Percentiles rank a stretch among this genome's conserved stretches.
These are phyloP conservation scores for Pseudogymnoascus sp. DNA, from an alignment of 2,329 filamentous ascomycete genomes.

Conservation along the genomic window DNA sequence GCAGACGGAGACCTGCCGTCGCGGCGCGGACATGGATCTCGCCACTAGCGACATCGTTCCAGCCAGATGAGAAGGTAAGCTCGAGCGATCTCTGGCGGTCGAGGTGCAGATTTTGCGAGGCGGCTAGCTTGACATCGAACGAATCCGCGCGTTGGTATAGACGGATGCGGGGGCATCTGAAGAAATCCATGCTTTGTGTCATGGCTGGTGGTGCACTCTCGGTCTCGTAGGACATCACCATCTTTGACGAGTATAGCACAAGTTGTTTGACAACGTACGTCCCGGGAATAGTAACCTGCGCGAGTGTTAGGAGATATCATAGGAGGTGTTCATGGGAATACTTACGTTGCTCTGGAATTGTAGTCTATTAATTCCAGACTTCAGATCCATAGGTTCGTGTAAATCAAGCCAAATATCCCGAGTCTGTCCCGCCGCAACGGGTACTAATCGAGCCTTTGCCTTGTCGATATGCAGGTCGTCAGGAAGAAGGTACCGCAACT, in stretches of 20 bases:
- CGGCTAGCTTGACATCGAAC: slow-evolving; percentile 58
- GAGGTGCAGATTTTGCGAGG: slow-evolving; percentile 67
- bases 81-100: slow-evolving; percentile 73
- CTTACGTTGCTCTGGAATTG: slow-evolving; percentile 39
- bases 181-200: slow-evolving; percentile 31
- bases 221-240: slow-evolving; percentile 59
- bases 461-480: slow-evolving; percentile 61
- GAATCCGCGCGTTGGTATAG: slow-evolving; percentile 64
- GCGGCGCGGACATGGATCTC: slow-evolving; percentile 56
- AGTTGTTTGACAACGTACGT: slow-evolving; percentile 69
- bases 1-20: slow-evolving; percentile 56
- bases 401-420: slow-evolving; percentile 61
- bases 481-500: slow-evolving; percentile 62
- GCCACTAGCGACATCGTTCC: slow-evolving; percentile 57
- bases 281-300: slow-evolving; percentile 58
- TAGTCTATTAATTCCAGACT: slow-evolving; percentile 39
- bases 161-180: slow-evolving; percentile 55
- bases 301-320: slow-evolving; percentile 16
- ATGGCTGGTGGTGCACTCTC: slow-evolving; percentile 32
- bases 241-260: slow-evolving; percentile 53
- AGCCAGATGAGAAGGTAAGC: slow-evolving; percentile 63
- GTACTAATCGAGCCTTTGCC: slow-evolving; percentile 56
- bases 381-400: slow-evolving; percentile 34
- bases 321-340: slow-evolving; percentile 1
- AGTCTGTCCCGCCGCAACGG: slow-evolving; percentile 44